These are phyloP conservation scores for Globisporangium splendens DNA, from an alignment of 352 stramenopile species.

Conservation along the genomic window DNA sequence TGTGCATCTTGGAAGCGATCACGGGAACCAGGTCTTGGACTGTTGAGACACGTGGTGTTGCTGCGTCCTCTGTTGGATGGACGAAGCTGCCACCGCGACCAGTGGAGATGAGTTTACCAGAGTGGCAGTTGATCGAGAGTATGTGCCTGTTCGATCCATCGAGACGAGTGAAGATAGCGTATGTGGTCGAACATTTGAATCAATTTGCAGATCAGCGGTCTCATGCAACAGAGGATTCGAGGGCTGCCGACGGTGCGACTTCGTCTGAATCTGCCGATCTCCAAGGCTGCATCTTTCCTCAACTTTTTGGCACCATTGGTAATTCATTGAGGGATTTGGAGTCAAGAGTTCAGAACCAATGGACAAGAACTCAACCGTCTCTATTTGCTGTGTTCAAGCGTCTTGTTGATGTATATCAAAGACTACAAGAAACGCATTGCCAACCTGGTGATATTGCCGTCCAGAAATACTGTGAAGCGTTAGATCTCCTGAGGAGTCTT, in stretches of 20 bases:
- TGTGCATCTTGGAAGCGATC: constrained; percentile 31
- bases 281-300: too few species aligned
- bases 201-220: not conserved
- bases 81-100: not conserved
- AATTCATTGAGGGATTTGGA: too few species aligned
- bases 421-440: not conserved
- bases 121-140: constrained; percentile 8
- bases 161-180: constrained; percentile 2
- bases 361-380: not conserved
- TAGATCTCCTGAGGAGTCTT: not conserved
- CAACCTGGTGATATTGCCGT: not conserved
- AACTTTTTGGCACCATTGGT: too few species aligned
- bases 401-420: not conserved
- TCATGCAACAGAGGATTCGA: not conserved
- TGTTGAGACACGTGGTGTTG: not conserved
- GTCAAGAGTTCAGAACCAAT: constrained; percentile 4
- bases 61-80: not conserved
- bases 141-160: constrained; percentile 9
- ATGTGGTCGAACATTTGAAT: constrained; percentile 6
- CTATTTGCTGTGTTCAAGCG: not conserved
- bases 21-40: not conserved
- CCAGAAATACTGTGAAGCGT: not conserved
- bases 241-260: not conserved
- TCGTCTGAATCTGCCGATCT: not conserved
- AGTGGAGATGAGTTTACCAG: not conserved